These are phyloP conservation scores for Mortierella sp. DNA, from an alignment of 371 early-diverging fungal genomes.

Conservation along the genomic window DNA sequence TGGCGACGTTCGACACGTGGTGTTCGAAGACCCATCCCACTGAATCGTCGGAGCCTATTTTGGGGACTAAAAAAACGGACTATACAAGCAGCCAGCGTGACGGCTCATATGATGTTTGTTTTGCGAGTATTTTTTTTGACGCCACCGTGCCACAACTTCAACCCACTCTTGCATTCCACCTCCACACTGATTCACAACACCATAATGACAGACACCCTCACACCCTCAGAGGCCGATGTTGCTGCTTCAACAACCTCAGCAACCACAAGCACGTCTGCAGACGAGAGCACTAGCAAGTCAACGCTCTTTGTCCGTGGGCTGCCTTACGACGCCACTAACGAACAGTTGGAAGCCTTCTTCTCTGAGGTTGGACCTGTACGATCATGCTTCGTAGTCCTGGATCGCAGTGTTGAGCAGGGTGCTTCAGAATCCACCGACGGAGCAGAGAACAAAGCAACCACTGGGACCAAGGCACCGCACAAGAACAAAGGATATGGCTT, in stretches of 20 bases:
- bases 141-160: no score
- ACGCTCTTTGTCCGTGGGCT: slow-evolving; percentile 89
- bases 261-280: slow-evolving; percentile 17
- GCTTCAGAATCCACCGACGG: slow-evolving; percentile 39
- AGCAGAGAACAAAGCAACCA: slow-evolving; percentile 47
- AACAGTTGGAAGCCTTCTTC: slow-evolving; percentile 87
- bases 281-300: slow-evolving; percentile 55
- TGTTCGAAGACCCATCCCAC: no score
- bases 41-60: no score
- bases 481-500: slow-evolving; percentile 91
- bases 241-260: not conserved
- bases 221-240: slow-evolving; percentile 22
- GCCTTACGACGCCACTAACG: slow-evolving; percentile 82
- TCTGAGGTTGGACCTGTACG: slow-evolving; percentile 89
- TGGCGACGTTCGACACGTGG: no score
- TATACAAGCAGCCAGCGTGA: no score
- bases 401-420: slow-evolving; percentile 51
- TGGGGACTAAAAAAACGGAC: no score
- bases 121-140: no score
- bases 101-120: no score
- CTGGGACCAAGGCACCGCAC: slow-evolving; percentile 22
- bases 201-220: slow-evolving; percentile 37
- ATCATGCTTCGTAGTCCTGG: slow-evolving; percentile 88
- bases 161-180: no score
- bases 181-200: not conserved